phyloP scores from a whole-genome alignment of 768 basidiomycete species.

The Agaricus sinodeliciosus region DNA sequence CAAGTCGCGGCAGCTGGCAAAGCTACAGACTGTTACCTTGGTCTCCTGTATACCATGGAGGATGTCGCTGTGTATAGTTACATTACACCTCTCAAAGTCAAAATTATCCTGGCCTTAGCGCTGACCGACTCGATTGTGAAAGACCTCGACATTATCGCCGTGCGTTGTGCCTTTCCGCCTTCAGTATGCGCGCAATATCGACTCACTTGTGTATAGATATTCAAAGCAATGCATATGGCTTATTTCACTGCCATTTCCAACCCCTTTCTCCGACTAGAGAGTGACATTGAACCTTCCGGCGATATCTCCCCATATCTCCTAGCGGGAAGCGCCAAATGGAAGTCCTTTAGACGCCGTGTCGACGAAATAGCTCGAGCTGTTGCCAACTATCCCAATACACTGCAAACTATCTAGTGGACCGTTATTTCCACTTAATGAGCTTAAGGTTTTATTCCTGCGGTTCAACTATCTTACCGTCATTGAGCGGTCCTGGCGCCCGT shows the following conservation, averaged over 20 bases:
- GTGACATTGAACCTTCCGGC: conserved; percentile 34
- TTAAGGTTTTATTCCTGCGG: not conserved
- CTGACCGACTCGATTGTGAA: conserved; percentile 76
- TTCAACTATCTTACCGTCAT: conserved; percentile 9
- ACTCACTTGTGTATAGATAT: conserved; percentile 44
- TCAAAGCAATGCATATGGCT: conserved; percentile 84
- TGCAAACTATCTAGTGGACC: conserved; percentile 15
- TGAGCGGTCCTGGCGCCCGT: conserved; percentile 2
- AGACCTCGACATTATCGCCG: conserved; percentile 73
- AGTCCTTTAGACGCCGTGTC: conserved; percentile 59
- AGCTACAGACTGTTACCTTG: conserved; percentile 73
- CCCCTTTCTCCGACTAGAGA: conserved; percentile 72
- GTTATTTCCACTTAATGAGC: not conserved
- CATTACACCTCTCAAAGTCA: conserved; percentile 80
- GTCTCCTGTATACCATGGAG: conserved; percentile 85
- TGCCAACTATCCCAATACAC: conserved; percentile 29
- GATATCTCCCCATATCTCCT: conserved; percentile 52
- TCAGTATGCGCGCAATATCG: not conserved
- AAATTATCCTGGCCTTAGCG: conserved; percentile 77
- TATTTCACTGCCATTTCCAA: conserved; percentile 81
- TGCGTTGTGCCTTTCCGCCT: conserved; percentile 25
- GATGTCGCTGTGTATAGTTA: conserved; percentile 92
- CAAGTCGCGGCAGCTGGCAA: conserved; percentile 48
- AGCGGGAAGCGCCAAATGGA: conserved; percentile 63
- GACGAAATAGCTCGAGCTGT: conserved; percentile 69